phyloP scores from a whole-genome alignment of 805 yeast species.

The Candida ulmi region DNA sequence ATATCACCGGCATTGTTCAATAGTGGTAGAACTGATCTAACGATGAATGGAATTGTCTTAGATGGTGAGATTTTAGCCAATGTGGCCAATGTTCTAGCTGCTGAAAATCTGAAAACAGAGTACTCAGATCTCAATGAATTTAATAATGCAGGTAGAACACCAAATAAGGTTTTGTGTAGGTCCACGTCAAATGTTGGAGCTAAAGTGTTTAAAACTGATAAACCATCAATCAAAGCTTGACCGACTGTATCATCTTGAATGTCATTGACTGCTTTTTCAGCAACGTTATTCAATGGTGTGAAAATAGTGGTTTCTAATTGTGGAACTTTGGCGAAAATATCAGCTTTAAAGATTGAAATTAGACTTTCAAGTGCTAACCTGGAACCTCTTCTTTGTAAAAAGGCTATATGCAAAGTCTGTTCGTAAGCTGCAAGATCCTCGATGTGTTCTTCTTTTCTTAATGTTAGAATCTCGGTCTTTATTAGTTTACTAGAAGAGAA shows the following conservation, averaged over 20 bases:
- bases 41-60: conserved; percentile 68
- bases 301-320: conserved; percentile 62
- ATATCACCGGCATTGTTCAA: conserved; percentile 68
- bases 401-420: conserved; percentile 64
- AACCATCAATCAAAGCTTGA: conserved; percentile 77
- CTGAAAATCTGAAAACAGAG: conserved; percentile 83
- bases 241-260: conserved; percentile 46
- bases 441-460: conserved; percentile 70
- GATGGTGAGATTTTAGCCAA: conserved; percentile 67
- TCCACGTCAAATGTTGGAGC: conserved; percentile 51
- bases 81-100: conserved; percentile 84
- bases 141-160: conserved; percentile 46
- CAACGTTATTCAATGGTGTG: conserved; percentile 49
- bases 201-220: conserved; percentile 75
- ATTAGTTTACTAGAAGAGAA: conserved; percentile 58
- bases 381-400: conserved; percentile 82
- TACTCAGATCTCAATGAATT: conserved; percentile 57
- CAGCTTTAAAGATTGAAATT: conserved; percentile 44
- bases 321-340: conserved; percentile 56
- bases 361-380: conserved; percentile 59
- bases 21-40: conserved; percentile 74
- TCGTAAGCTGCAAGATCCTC: conserved; percentile 61
- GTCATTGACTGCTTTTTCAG: conserved; percentile 21
- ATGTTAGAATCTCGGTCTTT: conserved; percentile 57
- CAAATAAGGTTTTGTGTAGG: conserved; percentile 45